Evolutionary conservation across 148 eudicot genomes (phyloP).

Genomic region (Cornus kousa): DNA sequence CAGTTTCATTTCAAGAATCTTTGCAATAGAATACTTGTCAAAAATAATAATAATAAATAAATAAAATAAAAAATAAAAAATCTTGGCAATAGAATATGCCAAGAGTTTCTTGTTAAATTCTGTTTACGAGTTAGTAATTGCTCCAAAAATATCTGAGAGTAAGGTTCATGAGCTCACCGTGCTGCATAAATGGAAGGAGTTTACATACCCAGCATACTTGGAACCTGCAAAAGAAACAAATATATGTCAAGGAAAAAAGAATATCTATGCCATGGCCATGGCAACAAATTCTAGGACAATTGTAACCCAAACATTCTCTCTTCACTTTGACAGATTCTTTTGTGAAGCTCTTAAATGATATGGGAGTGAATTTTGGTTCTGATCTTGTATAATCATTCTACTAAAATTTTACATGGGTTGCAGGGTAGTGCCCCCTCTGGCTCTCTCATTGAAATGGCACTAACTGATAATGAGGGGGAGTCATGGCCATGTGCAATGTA

Average conservation of each 20-base stretch:
- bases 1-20: too few relatives aligned
- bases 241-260: background rate
- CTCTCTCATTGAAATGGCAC: too few relatives aligned
- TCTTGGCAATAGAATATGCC: background rate
- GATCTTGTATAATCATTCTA: too few relatives aligned
- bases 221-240: conserved; percentile 57
- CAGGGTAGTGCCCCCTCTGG: too few relatives aligned
- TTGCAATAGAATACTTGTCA: too few relatives aligned
- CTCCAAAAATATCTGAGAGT: background rate
- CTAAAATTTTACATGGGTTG: too few relatives aligned
- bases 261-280: background rate
- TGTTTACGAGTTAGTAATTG: background rate
- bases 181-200: conserved; percentile 86
- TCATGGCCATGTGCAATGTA: too few relatives aligned
- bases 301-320: background rate
- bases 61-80: background rate
- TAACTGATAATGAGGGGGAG: too few relatives aligned
- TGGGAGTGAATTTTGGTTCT: too few relatives aligned
- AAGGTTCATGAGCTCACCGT: conserved; percentile 52
- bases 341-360: too few relatives aligned
- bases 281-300: background rate
- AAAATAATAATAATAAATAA: too few relatives aligned
- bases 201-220: conserved; percentile 88
- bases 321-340: too few relatives aligned
- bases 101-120: background rate